A percentile compares a stretch with the other conserved stretches of the same genome.
phyloP scores from a whole-genome alignment of 306 rosid genomes.

The Astragalus glycyphyllos region DNA sequence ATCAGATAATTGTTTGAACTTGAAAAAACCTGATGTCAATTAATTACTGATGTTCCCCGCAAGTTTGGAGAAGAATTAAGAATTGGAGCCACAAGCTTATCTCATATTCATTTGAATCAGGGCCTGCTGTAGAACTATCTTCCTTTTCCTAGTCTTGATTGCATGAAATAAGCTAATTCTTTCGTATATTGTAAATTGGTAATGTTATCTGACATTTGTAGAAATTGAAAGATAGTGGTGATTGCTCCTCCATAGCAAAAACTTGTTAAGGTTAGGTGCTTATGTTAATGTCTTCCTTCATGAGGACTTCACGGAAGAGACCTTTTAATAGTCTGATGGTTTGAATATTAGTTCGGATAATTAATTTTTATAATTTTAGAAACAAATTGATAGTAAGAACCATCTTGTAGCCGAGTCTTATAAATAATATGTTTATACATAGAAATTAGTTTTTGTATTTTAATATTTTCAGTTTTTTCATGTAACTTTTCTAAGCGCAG shows the following conservation, averaged over 20 bases:
- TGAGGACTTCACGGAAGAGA: too few relatives aligned
- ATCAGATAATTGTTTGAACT: conserved; percentile 83
- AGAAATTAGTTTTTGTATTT: too few relatives aligned
- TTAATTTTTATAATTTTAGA: too few relatives aligned
- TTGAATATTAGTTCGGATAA: too few relatives aligned
- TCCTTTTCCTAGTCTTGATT: neutral
- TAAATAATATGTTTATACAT: too few relatives aligned
- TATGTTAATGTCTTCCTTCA: neutral
- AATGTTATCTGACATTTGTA: neutral
- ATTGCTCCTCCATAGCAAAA: neutral
- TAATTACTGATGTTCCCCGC: conserved; percentile 9
- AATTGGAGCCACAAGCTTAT: neutral
- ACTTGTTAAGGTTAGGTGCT: neutral
- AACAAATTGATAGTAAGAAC: too few relatives aligned
- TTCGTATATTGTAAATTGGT: conserved; percentile 7
- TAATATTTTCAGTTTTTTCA: too few relatives aligned
- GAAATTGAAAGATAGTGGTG: neutral
- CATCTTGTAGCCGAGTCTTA: too few relatives aligned
- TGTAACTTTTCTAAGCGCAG: too few relatives aligned
- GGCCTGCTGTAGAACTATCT: conserved; percentile 1
- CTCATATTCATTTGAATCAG: conserved; percentile 2
- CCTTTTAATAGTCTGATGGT: too few relatives aligned
- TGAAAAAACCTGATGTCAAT: conserved; percentile 66
- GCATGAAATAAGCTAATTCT: conserved; percentile 7
- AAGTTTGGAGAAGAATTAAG: conserved; percentile 14